These are phyloP conservation scores for Lentinus polychrous DNA, from an alignment of 1,284 basidiomycete species.

Conservation along the genomic window DNA sequence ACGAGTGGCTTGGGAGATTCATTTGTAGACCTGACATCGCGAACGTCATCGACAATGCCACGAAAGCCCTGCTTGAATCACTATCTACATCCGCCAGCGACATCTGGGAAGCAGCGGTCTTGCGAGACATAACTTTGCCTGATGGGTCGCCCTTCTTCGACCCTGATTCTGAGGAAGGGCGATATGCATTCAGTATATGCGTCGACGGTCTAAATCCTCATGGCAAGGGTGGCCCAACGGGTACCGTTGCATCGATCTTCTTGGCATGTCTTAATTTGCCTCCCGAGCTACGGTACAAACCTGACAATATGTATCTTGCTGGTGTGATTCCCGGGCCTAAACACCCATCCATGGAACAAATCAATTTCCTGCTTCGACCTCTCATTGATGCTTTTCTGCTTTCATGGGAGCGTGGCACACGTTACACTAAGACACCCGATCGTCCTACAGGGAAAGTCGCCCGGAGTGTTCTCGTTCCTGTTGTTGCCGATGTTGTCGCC, in stretches of 20 bases:
- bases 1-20: slow-evolving; percentile 14
- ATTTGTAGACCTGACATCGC: slow-evolving; percentile 10
- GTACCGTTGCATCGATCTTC: slow-evolving; percentile 12
- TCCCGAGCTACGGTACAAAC: slow-evolving; percentile 14
- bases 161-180: too few relatives aligned
- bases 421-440: slow-evolving; percentile 3
- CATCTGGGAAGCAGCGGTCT: slow-evolving; percentile 13
- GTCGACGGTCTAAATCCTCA: slow-evolving; percentile 25
- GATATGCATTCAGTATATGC: slow-evolving; percentile 19
- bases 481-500: slow-evolving; percentile 2
- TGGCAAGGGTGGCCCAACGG: slow-evolving; percentile 19
- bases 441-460: slow-evolving; percentile 7
- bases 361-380: slow-evolving; percentile 17
- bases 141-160: slow-evolving; percentile 7
- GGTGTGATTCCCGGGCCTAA: slow-evolving; percentile 18
- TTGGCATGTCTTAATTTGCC: slow-evolving; percentile 18
- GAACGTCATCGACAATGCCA: slow-evolving; percentile 12
- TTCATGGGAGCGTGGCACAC: slow-evolving; percentile 15
- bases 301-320: slow-evolving; percentile 20
- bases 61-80: background rate
- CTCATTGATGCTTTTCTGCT: slow-evolving; percentile 15
- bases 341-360: slow-evolving; percentile 11
- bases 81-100: slow-evolving; percentile 8
- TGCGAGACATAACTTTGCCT: slow-evolving; percentile 8
- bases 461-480: background rate